Percentiles rank a stretch among this genome's conserved stretches.
Conservation (phyloP, 1,284 basidiomycete species). For the Ustilago bromivora region DNA sequence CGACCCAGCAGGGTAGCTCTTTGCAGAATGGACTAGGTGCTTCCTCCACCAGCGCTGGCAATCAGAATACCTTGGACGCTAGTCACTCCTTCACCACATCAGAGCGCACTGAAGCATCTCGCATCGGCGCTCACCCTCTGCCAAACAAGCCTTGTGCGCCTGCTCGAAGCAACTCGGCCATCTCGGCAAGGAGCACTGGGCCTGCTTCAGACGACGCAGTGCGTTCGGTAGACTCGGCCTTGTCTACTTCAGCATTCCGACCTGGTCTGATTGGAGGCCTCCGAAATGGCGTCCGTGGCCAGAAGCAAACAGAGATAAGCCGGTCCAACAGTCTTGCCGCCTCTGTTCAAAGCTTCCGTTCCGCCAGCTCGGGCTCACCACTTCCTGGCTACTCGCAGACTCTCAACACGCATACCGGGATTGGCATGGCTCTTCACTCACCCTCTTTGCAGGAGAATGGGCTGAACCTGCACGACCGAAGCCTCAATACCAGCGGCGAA, state of each 20-base stretch:
- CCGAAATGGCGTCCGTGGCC: slow-evolving; percentile 8
- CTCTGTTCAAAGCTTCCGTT: slow-evolving; percentile 38
- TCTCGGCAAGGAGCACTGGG: slow-evolving; percentile 21
- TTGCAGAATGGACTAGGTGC: slow-evolving; percentile 12
- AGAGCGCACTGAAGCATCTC: slow-evolving; percentile 21
- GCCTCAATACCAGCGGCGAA: slow-evolving; percentile 21
- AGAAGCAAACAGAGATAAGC: slow-evolving; percentile 22
- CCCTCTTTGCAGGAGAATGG: slow-evolving; percentile 25
- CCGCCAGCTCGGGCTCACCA: slow-evolving; percentile 43
- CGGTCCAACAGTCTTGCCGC: slow-evolving; percentile 52
- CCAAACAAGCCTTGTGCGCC: slow-evolving; percentile 40
- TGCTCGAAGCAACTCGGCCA: slow-evolving; percentile 33
- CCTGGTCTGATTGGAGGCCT: slow-evolving; percentile 34
- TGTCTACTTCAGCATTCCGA: slow-evolving; percentile 14
- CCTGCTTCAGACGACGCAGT: slow-evolving; percentile 23
- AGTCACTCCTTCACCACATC: slow-evolving; percentile 3
- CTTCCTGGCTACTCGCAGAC: slow-evolving; percentile 12
- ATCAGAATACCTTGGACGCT: slow-evolving; percentile 11
- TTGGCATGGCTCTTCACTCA: slow-evolving; percentile 20
- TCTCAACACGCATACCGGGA: slow-evolving; percentile 6
- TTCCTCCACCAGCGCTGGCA: neutral
- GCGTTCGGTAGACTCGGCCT: slow-evolving; percentile 36
- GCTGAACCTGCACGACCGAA: slow-evolving; percentile 15
- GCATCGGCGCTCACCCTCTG: slow-evolving; percentile 38
- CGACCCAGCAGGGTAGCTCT: slow-evolving; percentile 13